Conservation (phyloP, 306 rosid genomes). For the Vigna angularis region DNA sequence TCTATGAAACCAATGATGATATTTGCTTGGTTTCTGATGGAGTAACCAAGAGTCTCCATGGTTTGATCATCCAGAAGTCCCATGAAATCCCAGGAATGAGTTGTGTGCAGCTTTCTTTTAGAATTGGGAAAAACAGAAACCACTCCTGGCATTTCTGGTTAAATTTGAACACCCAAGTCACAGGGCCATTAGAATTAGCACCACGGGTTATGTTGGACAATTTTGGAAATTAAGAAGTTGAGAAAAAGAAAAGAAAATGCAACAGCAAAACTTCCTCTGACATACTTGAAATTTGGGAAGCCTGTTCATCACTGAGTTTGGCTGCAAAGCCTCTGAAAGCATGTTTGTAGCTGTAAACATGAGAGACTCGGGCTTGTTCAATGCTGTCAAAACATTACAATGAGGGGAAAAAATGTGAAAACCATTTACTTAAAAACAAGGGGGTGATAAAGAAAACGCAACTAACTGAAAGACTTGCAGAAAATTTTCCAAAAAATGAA, state of each 20-base stretch:
- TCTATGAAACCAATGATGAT: constrained; percentile 87
- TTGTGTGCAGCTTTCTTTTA: constrained; percentile 79
- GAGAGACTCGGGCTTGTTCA: constrained; percentile 75
- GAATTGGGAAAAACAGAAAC: constrained; percentile 85
- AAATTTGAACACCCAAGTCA: constrained; percentile 38
- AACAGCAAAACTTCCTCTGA: background rate
- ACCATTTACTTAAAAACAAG: background rate
- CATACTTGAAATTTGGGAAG: constrained; percentile 74
- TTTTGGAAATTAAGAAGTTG: background rate
- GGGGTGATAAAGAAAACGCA: background rate
- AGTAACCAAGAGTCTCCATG: constrained; percentile 72
- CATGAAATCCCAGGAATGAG: constrained; percentile 97
- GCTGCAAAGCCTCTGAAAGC: constrained; percentile 90
- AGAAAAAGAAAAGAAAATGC: background rate
- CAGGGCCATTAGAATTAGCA: background rate
- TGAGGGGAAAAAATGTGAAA: background rate
- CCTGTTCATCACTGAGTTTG: constrained; percentile 72
- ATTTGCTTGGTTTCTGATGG: constrained; percentile 77
- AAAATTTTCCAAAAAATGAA: background rate
- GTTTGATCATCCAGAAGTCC: constrained; percentile 80
- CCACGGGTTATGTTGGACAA: background rate
- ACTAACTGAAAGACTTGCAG: background rate
- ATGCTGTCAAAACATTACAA: constrained; percentile 52
- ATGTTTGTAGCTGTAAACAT: constrained; percentile 74
- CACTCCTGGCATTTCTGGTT: constrained; percentile 77